Evolutionary conservation across 768 basidiomycete species (phyloP), one percentile per base, ranked within the genome.

Genomic region (Suillus tomentosus): DNA sequence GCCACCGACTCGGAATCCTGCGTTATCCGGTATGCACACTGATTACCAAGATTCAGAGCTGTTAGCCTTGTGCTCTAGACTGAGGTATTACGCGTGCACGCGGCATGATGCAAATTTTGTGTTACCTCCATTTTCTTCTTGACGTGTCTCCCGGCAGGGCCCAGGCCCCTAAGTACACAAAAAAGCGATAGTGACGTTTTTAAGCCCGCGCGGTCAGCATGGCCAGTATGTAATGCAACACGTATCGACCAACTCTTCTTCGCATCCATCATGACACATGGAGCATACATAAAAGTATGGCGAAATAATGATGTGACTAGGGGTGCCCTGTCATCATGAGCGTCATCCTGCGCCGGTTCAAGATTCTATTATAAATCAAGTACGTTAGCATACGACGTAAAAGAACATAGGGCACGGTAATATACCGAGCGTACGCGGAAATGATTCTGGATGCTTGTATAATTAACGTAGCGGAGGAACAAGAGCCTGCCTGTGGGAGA

Each of bases 251-350:
- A 14, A 6, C 47, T 24, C 14, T 31, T 31, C 22, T 50, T 24
- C 55, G 53, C 31, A 31, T 34, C 17, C 11, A 54, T 54, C 53
- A 54, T 54, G 31, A 54, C 53, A 54, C 27, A 54, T 54, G 55
- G 15, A 14, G 14, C 55, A 56, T 15, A 56, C 5, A 31, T 36
- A n/a, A 37, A 56, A 56, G 55, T 36, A 56, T 56, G 50, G 50
- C 27, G 4, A 51, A 17, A 51, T 50, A 27, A 14, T 6, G 48
- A 13, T 50, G 27, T 27, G 48, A 50, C 31, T 31, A 31, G 47
- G 48, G 48, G 48, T 50, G 14, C 24, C 48, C 48, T 50, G 48
- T 31, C 31, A 31, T 31, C n/a, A n/a, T n/a, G n/a, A n/a, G 27
- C 27, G 24, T 51, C 50, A 27, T 51, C 4, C 8, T 27, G 50